Evolutionary conservation across 495 filamentous ascomycete species (phyloP).

Genomic region (Diplogelasinospora grovesii): DNA sequence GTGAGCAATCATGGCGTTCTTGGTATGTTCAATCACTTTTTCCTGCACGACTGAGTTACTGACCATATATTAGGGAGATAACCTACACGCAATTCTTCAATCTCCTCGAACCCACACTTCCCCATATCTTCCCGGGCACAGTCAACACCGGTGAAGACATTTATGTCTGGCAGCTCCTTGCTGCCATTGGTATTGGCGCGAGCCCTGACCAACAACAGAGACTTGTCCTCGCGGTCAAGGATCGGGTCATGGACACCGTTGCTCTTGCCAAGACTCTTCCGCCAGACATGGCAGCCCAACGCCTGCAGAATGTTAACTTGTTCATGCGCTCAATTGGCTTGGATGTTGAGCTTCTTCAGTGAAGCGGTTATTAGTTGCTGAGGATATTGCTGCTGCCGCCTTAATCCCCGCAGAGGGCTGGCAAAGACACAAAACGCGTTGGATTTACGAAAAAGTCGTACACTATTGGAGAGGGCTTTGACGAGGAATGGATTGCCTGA

Average conservation of each 20-base stretch:
- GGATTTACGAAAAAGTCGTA: too few species aligned
- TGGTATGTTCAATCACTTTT: conserved; percentile 51
- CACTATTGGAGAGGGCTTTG: too few species aligned
- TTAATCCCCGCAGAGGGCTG: too few species aligned
- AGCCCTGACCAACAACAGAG: conserved; percentile 89
- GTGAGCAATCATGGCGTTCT: conserved; percentile 68
- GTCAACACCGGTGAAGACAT: conserved; percentile 80
- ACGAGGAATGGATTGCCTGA: too few species aligned
- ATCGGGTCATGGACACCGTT: conserved; percentile 95
- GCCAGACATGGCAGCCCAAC: conserved; percentile 68
- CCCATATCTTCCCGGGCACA: conserved; percentile 76
- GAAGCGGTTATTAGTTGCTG: conserved; percentile 17
- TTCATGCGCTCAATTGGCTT: conserved; percentile 98
- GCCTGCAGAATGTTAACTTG: conserved; percentile 86
- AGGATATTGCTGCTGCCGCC: too few species aligned
- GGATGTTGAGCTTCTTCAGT: conserved; percentile 90
- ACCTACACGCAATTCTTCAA: conserved; percentile 86
- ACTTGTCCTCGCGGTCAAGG: conserved; percentile 92
- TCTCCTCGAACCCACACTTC: conserved; percentile 71
- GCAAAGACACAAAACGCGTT: too few species aligned
- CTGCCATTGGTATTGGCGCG: conserved; percentile 86
- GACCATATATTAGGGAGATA: conserved; percentile 34
- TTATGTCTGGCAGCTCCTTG: conserved; percentile 97
- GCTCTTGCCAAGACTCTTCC: conserved; percentile 80
- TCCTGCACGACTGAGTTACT: not conserved